Conservation (phyloP, 139 green algal species). For the Coelastrella sp. region DNA sequence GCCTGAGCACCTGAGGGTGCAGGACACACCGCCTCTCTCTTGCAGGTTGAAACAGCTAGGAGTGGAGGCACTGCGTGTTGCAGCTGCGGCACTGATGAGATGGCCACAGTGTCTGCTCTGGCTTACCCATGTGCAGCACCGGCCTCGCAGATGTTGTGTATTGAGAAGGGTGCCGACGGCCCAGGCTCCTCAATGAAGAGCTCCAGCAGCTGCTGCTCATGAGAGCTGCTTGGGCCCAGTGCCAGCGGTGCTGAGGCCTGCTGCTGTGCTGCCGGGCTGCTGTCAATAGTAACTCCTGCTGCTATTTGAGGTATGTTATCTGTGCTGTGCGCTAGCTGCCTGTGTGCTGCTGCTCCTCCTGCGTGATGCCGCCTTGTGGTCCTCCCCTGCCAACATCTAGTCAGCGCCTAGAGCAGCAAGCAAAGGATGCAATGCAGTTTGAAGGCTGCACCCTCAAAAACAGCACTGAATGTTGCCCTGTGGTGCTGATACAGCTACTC, state of each 20-base stretch:
- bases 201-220: constrained; percentile 51
- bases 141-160: constrained; percentile 84
- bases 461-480: background rate
- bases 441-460: background rate
- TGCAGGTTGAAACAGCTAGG: too few species aligned
- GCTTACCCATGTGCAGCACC: constrained; percentile 74
- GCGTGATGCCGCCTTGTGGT: background rate
- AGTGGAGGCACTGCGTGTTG: background rate
- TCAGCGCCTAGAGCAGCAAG: background rate
- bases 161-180: constrained; percentile 67
- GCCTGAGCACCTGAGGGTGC: too few species aligned
- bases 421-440: background rate
- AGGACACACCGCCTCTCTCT: too few species aligned
- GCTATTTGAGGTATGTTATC: background rate
- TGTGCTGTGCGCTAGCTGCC: background rate
- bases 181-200: constrained; percentile 69
- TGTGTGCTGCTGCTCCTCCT: background rate
- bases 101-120: background rate
- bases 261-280: background rate
- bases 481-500: too few species aligned
- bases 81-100: too few species aligned
- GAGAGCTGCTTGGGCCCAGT: background rate
- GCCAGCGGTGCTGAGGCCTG: background rate
- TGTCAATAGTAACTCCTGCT: background rate
- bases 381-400: constrained; percentile 36